These are phyloP conservation scores for Salix udensis DNA, from an alignment of 345 rosid species.

Conservation along the genomic window DNA sequence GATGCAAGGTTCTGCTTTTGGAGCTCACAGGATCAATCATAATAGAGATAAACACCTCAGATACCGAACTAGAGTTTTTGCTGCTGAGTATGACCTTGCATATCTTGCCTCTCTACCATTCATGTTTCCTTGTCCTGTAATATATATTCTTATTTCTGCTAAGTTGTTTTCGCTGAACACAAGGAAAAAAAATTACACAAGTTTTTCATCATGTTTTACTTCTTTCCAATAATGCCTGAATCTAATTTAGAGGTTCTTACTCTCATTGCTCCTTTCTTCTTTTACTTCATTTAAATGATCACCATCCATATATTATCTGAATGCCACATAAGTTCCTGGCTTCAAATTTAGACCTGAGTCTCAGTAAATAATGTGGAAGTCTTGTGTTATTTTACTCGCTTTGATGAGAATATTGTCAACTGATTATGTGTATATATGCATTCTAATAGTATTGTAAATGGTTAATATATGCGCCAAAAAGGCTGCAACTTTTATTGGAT, in stretches of 20 bases:
- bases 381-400: neutral
- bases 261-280: neutral
- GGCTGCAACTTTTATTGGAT: neutral
- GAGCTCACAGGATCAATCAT: slow-evolving; percentile 37
- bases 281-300: neutral
- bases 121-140: neutral
- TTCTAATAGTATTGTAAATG: neutral
- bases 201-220: neutral
- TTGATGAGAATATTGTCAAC: neutral
- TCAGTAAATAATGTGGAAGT: neutral
- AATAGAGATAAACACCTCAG: slow-evolving; percentile 79
- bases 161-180: neutral
- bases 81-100: slow-evolving; percentile 73
- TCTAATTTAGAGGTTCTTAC: neutral
- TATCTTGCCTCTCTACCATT: neutral
- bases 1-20: slow-evolving; percentile 40
- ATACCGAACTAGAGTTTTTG: slow-evolving; percentile 89
- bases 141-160: neutral
- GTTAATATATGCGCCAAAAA: neutral
- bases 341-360: neutral
- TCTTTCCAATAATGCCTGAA: neutral
- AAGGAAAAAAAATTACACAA: too few relatives aligned
- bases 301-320: neutral
- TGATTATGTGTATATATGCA: neutral
- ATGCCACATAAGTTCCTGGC: neutral